A percentile compares a stretch with the other conserved stretches of the same genome.
Conservation (phyloP, 176 grass and related monocot genomes). For the Aegilops umbellulata region DNA sequence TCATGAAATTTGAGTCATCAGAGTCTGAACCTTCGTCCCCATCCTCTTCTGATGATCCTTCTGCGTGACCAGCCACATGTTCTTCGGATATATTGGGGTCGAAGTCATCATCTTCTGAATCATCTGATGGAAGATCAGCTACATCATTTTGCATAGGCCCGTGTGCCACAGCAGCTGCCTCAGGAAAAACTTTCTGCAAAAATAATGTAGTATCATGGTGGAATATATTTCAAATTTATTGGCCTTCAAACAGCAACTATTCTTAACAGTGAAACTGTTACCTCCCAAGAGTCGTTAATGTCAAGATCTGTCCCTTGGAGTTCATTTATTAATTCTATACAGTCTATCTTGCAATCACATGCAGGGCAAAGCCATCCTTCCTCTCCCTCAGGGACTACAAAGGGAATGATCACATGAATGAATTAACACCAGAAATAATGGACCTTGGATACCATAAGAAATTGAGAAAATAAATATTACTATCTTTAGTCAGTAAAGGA, state of each 20-base stretch:
- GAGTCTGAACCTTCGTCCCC: conserved; percentile 60
- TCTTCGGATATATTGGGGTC: conserved; percentile 49
- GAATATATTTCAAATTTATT: conserved; percentile 14
- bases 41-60: conserved; percentile 38
- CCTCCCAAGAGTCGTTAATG: conserved; percentile 78
- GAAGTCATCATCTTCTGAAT: conserved; percentile 80
- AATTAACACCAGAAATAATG: conserved; percentile 5
- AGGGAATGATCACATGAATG: conserved; percentile 37
- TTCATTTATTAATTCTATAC: conserved; percentile 79
- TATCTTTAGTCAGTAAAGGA: conserved; percentile 76
- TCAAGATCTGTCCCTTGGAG: conserved; percentile 68
- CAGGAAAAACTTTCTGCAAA: conserved; percentile 93
- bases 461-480: conserved; percentile 46
- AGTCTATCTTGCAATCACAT: conserved; percentile 94
- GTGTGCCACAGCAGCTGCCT: conserved; percentile 49
- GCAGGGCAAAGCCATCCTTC: conserved; percentile 91
- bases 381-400: conserved; percentile 79
- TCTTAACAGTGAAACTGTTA: conserved; percentile 30
- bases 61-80: conserved; percentile 31
- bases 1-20: conserved; percentile 68
- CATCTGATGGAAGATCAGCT: conserved; percentile 74
- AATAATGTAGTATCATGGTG: conserved; percentile 9
- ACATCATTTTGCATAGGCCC: conserved; percentile 41
- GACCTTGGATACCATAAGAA: conserved; percentile 15
- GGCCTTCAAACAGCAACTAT: neutral